Conservation (phyloP, 1,284 basidiomycete genomes). For the Malassezia globosa region DNA sequence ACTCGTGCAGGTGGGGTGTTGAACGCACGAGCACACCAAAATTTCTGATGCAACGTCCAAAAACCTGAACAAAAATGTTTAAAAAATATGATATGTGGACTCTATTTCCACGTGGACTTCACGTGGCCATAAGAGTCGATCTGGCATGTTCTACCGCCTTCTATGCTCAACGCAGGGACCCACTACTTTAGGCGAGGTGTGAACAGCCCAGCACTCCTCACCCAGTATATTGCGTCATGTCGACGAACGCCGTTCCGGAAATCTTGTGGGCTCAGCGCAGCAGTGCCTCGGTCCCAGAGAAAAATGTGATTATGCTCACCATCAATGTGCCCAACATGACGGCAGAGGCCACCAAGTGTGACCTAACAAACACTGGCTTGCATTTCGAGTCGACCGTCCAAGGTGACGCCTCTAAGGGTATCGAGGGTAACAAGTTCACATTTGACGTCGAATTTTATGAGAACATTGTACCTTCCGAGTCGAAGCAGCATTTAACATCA, state of each 20-base stretch:
- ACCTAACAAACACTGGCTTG: constrained; percentile 32
- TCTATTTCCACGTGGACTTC: constrained; percentile 11
- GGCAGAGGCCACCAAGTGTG: constrained; percentile 37
- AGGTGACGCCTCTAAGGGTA: constrained; percentile 33
- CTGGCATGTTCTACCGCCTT: constrained; percentile 21
- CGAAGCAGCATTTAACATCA: constrained; percentile 38
- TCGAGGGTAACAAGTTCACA: constrained; percentile 34
- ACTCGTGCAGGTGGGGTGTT: no score
- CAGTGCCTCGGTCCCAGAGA: constrained; percentile 34
- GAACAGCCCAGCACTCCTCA: background rate
- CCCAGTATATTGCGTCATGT: constrained; percentile 8
- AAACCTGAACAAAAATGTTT: no score
- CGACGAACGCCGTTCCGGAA: constrained; percentile 35
- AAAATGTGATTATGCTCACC: constrained; percentile 45
- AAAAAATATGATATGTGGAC: no score
- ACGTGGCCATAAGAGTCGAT: background rate
- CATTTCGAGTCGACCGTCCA: constrained; percentile 31
- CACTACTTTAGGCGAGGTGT: constrained; percentile 6
- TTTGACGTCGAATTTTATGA: constrained; percentile 45
- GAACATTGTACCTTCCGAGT: constrained; percentile 38
- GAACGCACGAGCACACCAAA: no score
- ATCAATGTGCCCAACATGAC: constrained; percentile 47
- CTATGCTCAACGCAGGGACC: constrained; percentile 12
- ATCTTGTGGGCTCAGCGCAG: constrained; percentile 47
- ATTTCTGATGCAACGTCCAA: no score